These are phyloP conservation scores for Mycena floridula DNA, from an alignment of 768 basidiomycete genomes.

Conservation along the genomic window DNA sequence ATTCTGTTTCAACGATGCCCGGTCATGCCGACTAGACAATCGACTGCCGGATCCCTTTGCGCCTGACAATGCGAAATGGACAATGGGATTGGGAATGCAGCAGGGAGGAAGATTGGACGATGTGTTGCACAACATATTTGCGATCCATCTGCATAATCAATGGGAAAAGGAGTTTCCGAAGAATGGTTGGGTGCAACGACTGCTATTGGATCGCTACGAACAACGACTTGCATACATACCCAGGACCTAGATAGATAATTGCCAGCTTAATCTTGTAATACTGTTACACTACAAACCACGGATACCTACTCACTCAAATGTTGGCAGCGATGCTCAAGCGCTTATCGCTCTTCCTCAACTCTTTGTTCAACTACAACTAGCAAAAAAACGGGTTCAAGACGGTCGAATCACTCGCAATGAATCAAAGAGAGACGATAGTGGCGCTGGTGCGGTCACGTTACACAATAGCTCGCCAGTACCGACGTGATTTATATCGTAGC, in stretches of 20 bases:
- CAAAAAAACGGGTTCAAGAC: too few relatives aligned
- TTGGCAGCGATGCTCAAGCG: too few relatives aligned
- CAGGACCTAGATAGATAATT: background rate
- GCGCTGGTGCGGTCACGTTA: too few relatives aligned
- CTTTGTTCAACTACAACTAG: too few relatives aligned
- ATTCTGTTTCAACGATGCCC: conserved; percentile 91
- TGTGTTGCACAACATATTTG: conserved; percentile 69
- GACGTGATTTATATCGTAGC: too few relatives aligned
- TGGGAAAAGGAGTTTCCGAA: conserved; percentile 86
- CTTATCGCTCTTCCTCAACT: too few relatives aligned
- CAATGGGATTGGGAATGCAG: conserved; percentile 53
- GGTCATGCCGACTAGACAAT: conserved; percentile 89
- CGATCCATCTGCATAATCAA: conserved; percentile 92
- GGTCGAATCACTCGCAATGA: too few relatives aligned
- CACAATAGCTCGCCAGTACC: too few relatives aligned
- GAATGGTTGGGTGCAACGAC: conserved; percentile 81
- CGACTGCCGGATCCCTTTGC: conserved; percentile 89
- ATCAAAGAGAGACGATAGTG: too few relatives aligned
- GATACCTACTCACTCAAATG: too few relatives aligned
- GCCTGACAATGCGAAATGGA: conserved; percentile 55
- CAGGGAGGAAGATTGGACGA: conserved; percentile 59
- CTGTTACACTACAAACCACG: too few relatives aligned
- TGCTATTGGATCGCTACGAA: conserved; percentile 66
- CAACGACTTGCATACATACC: background rate
- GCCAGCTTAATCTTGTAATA: too few relatives aligned